These are phyloP conservation scores for Aotearoamyces nothofagi DNA, from an alignment of 2,329 filamentous ascomycete genomes.

Conservation along the genomic window DNA sequence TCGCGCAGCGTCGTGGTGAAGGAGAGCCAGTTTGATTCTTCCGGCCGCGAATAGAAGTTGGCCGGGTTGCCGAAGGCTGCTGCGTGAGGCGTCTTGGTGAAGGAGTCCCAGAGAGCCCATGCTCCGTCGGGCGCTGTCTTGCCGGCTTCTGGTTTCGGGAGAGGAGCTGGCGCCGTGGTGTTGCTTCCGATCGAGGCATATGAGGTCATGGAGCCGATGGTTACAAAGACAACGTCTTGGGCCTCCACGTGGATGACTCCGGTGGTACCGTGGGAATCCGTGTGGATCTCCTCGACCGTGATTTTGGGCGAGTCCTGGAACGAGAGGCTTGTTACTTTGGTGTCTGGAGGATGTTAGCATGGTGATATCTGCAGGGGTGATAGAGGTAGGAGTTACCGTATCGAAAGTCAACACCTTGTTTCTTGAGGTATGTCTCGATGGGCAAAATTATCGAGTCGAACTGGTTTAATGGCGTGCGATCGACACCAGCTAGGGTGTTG, in stretches of 20 bases:
- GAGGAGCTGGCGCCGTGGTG: slow-evolving; percentile 13
- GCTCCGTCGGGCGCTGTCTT: slow-evolving; percentile 21
- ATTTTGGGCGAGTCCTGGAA: slow-evolving; percentile 4
- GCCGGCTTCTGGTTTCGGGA: slow-evolving; percentile 9
- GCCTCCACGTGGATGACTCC: slow-evolving; percentile 8
- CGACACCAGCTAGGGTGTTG: slow-evolving; percentile 15
- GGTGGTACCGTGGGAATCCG: slow-evolving; percentile 2
- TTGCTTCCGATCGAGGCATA: slow-evolving; percentile 21
- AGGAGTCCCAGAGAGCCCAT: slow-evolving; percentile 26
- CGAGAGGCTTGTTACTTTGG: slow-evolving; percentile 6
- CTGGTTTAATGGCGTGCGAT: slow-evolving; percentile 21
- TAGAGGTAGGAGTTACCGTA: slow-evolving; percentile 12
- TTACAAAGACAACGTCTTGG: slow-evolving; percentile 24
- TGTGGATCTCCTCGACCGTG: slow-evolving; percentile 6
- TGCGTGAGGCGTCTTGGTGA: slow-evolving; percentile 21
- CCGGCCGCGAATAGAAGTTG: slow-evolving; percentile 23
- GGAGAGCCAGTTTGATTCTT: slow-evolving; percentile 23
- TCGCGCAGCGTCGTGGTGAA: slow-evolving; percentile 25
- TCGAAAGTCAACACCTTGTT: slow-evolving; percentile 18
- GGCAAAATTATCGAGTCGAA: slow-evolving; percentile 22
- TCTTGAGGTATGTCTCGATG: slow-evolving; percentile 17
- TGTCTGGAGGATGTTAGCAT: slow-evolving; percentile 6
- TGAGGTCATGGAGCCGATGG: slow-evolving; percentile 23
- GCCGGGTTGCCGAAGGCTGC: slow-evolving; percentile 23
- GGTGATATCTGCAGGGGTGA: neutral